These are phyloP conservation scores for Colletotrichum neosansevieriae DNA, from an alignment of 2,329 filamentous ascomycete genomes.

Conservation along the genomic window DNA sequence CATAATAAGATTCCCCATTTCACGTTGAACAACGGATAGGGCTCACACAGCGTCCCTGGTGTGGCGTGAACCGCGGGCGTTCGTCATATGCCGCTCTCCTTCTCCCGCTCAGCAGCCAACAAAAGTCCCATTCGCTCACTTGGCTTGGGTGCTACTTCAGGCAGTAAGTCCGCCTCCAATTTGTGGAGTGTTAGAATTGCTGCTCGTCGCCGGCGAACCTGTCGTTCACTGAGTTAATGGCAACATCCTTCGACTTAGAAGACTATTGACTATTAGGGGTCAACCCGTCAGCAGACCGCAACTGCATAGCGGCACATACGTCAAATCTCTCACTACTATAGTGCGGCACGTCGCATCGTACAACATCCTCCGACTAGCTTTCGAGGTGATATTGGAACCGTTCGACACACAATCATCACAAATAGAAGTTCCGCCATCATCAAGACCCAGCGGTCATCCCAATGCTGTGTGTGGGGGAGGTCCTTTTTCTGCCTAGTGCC, in stretches of 20 bases:
- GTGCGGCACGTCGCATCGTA: conserved; percentile 1
- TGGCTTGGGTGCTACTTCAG: background rate
- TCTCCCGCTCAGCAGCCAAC: conserved; percentile 30
- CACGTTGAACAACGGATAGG: conserved; percentile 22
- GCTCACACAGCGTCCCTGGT: conserved; percentile 12
- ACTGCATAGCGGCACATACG: conserved; percentile 9
- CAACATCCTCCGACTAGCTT: background rate
- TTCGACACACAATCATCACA: conserved; percentile 3
- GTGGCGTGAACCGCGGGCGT: conserved; percentile 20
- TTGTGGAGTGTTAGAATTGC: background rate
- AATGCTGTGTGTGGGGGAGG: background rate
- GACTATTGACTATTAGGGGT: background rate
- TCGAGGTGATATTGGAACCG: conserved; percentile 11
- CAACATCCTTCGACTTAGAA: background rate
- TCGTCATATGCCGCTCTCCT: conserved; percentile 3
- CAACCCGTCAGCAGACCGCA: conserved; percentile 17
- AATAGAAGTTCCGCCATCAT: background rate
- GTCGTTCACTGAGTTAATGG: background rate
- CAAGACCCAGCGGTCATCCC: background rate
- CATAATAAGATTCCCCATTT: background rate
- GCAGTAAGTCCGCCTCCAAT: background rate
- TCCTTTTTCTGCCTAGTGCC: background rate
- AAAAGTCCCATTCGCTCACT: conserved; percentile 14
- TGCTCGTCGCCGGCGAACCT: background rate
- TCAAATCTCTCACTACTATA: background rate